Evolutionary conservation across 306 rosid species (phyloP), one percentile per base, ranked within the genome.

Genomic region (Gastrolobium bilobum): DNA sequence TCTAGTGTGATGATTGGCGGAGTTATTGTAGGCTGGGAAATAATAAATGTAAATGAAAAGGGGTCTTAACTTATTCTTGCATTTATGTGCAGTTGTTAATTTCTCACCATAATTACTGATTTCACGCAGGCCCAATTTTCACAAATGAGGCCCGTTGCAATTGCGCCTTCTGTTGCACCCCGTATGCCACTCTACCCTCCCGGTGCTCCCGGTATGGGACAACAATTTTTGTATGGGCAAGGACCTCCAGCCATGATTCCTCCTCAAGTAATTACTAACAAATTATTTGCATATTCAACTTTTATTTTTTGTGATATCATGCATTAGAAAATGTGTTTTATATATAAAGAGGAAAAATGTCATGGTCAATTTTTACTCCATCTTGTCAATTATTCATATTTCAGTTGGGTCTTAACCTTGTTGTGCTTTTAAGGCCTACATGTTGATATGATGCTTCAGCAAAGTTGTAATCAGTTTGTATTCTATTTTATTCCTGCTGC

Each of bases 171-270:
- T 29, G 93, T 92, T 42, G 91, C 88, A 7, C 93, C 95, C 14
- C 93, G 94, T 0, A 77, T 90, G 88, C 94, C 93, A 7, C 82
- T 92, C 79, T 92, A 87, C 63, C 93, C 97, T 58, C 93, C 97
- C 46, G 94, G 97, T 67, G 90, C 86, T 61, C 92, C 95, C 5
- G 94, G 90, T 81, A 37, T 92, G 0, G 97, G 97, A 34, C 97
- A 92, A 53, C 97, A 92, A 54, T 85, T 83, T 75, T 33, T 90
- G 82, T 90, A 90, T 84, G 97, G 97, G 15, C 97, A 90, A 79
- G 93, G 85, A 2, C 93, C 91, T 10, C 91, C 92, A 8, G 85
- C 95, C 14, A 86, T 92, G 58, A 86, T 92, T 75, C 91, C 97
- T 29, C 90, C 91, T 20, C 97, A 92, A 29, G 97, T 92, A 84